Evolutionary conservation across 2,329 filamentous ascomycete species (phyloP).

Genomic region (Claviceps cyperi): DNA sequence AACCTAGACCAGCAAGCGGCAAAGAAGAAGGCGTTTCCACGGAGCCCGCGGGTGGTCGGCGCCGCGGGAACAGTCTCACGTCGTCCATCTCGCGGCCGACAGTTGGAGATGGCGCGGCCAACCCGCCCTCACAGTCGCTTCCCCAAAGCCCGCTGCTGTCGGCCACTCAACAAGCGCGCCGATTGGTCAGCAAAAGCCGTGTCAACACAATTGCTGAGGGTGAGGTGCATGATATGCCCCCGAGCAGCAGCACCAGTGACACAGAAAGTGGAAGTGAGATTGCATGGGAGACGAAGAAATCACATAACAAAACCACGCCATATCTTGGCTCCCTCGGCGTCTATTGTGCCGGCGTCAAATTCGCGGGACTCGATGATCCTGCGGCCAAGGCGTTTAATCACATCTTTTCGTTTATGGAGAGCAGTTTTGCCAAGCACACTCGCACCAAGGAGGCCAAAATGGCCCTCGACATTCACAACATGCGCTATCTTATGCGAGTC

Average conservation of each 20-base stretch:
- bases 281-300: conserved; percentile 35
- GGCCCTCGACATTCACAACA: conserved; percentile 77
- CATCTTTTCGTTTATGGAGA: conserved; percentile 88
- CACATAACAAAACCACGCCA: conserved; percentile 73
- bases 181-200: conserved; percentile 32
- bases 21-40: conserved; percentile 23
- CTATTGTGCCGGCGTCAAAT: conserved; percentile 61
- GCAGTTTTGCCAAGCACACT: conserved; percentile 69
- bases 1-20: conserved; percentile 34
- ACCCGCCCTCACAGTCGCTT: conserved; percentile 35
- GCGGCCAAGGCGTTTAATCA: conserved; percentile 85
- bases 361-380: conserved; percentile 60
- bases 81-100: conserved; percentile 47
- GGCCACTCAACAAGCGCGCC: conserved; percentile 36
- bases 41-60: conserved; percentile 31
- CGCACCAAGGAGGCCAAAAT: conserved; percentile 62
- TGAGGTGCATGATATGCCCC: conserved; percentile 35
- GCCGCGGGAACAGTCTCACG: conserved; percentile 57
- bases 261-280: conserved; percentile 56
- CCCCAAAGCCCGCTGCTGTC: conserved; percentile 40
- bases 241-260: conserved; percentile 58
- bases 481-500: conserved; percentile 80
- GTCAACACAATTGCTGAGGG: conserved; percentile 45
- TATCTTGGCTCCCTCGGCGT: conserved; percentile 77
- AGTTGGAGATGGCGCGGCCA: conserved; percentile 37